Percentiles rank a stretch among this genome's conserved stretches.
phyloP scores from a whole-genome alignment of 257 asterid species.

The Eucommia ulmoides region DNA sequence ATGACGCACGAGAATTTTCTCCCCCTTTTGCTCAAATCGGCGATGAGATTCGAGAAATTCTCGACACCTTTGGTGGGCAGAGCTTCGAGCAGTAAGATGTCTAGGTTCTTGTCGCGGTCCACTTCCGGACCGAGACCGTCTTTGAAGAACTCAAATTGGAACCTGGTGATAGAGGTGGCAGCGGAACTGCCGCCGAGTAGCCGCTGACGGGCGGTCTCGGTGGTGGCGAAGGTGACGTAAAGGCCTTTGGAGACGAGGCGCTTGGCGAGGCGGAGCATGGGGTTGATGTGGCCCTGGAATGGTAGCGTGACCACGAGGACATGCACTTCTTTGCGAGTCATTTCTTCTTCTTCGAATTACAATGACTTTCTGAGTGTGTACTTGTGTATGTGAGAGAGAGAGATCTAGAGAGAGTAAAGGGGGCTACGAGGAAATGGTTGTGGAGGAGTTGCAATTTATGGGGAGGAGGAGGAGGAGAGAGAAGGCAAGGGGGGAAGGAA shows the following conservation, averaged over 20 bases:
- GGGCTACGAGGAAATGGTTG: too few relatives aligned
- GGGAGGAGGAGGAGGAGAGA: too few relatives aligned
- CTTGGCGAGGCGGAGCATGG: slow-evolving; percentile 1
- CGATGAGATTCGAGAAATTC: neutral
- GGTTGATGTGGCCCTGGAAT: neutral
- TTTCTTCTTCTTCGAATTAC: too few relatives aligned
- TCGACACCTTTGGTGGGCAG: neutral
- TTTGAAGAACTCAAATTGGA: neutral
- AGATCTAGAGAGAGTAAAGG: too few relatives aligned
- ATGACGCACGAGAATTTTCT: neutral
- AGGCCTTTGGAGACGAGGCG: neutral
- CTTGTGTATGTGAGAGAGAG: too few relatives aligned
- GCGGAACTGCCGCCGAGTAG: neutral
- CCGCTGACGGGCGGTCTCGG: neutral
- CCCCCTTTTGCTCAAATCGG: neutral
- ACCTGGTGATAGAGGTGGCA: neutral
- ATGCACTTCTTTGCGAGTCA: neutral
- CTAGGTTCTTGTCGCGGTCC: neutral
- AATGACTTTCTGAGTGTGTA: too few relatives aligned
- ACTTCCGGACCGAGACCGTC: neutral
- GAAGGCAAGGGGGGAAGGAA: too few relatives aligned
- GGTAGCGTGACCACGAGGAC: slow-evolving; percentile 1
- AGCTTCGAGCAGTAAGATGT: neutral
- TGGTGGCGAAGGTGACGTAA: neutral
- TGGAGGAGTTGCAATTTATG: too few relatives aligned